Conservation (phyloP, 1,284 basidiomycete species). For the Trichosporon coremiiforme region DNA sequence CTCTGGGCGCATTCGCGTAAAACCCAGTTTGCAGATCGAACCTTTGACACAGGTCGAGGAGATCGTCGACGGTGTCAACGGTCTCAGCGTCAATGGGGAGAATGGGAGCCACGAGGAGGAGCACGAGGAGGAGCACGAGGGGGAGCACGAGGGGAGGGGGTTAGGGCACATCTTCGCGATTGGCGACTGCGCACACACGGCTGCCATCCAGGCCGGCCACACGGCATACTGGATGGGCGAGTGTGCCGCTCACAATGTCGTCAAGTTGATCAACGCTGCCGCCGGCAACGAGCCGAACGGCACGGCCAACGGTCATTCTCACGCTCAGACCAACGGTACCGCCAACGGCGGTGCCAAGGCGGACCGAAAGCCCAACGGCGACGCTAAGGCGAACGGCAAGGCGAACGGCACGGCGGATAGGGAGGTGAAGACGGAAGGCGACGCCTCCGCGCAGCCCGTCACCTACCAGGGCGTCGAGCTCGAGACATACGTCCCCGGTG, state of each 20-base stretch:
- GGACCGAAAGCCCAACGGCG: conserved; percentile 40
- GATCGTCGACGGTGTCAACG: neutral
- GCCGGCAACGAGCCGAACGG: neutral
- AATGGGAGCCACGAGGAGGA: conserved; percentile 1
- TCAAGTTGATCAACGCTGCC: conserved; percentile 43
- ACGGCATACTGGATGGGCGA: conserved; percentile 66
- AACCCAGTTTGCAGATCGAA: conserved; percentile 63
- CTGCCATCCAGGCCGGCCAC: conserved; percentile 65
- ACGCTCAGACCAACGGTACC: neutral
- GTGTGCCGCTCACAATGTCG: conserved; percentile 55
- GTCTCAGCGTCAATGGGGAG: neutral
- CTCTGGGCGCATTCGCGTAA: conserved; percentile 60
- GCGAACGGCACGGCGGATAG: too few species aligned
- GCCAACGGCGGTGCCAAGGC: neutral
- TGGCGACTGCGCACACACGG: conserved; percentile 57
- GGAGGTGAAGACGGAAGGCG: conserved; percentile 26
- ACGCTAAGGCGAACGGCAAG: too few species aligned
- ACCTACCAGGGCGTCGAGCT: conserved; percentile 49
- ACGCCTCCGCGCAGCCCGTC: conserved; percentile 33
- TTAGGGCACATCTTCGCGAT: conserved; percentile 56
- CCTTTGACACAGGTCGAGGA: neutral
- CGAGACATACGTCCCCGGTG: conserved; percentile 63
- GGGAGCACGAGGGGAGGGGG: too few species aligned
- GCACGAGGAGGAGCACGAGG: too few species aligned
- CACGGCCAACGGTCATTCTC: too few species aligned